Evolutionary conservation across 305 asterid genomes (phyloP), one percentile per base, ranked within the genome.

Genomic region (Solanum hybrid): DNA sequence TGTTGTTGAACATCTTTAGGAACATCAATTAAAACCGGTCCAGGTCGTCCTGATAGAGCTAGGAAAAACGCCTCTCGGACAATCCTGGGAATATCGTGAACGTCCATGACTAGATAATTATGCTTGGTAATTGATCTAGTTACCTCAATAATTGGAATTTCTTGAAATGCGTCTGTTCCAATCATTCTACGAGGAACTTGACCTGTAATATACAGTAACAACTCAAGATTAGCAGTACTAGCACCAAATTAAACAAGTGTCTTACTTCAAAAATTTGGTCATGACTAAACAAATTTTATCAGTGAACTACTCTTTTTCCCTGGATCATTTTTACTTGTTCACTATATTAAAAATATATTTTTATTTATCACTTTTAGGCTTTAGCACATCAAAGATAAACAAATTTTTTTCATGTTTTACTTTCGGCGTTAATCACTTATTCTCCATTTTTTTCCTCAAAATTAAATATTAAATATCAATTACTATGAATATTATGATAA

Each of bases 181-280:
- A 94, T 94, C 94, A 93, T 89, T 56, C 89, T 91, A 40, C 92
- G 91, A n/a, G 95, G 94, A 3, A 94, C 95, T 79, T 93, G 95
- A 34, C 95, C 95, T 1, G 96, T 94, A 80, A 91, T 91, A 66
- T 15, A 66, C 6, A 2, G 93, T 93, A 34, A 92, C 95, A 4
- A 93, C 90, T 24, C 36, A 81, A 81, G 37, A 14, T 40, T 14
- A 15, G 24, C 27, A 7, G 14, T 26, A 34, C 4, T 34, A 37
- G n/a, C 86, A 80, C n/a, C 32, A n/a, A 78, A 13, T 22, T 64
- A 64, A 64, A 64, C 7, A 7, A 80, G 11, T 35, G 6, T 29
- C 78, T 2, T 13, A 6, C 36, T 12, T 27, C 78, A 27, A 26
- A 40, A 0, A 0, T 40, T 40, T 26, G 19, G 34, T 71, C 78